Conservation (phyloP, 2,329 filamentous ascomycete species). For the Sporothrix schenckii region DNA sequence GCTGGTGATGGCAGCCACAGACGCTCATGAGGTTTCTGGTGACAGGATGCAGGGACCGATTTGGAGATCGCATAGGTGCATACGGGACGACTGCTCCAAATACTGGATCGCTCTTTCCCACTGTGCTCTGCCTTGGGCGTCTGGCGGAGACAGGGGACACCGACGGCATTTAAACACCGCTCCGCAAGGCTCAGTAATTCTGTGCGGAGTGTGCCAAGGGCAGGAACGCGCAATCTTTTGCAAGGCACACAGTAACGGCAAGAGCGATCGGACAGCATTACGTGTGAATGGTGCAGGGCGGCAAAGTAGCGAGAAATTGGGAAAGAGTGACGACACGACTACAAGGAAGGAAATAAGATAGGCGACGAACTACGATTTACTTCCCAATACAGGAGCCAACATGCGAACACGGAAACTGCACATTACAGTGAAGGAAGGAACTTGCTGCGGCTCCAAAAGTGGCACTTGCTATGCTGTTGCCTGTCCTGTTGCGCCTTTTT, state of each 20-base stretch:
- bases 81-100: not conserved
- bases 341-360: not conserved
- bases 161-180: constrained; percentile 8
- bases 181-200: constrained; percentile 6
- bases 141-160: not conserved
- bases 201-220: constrained; percentile 5
- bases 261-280: not conserved
- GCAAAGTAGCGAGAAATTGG: not conserved
- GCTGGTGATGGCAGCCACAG: not conserved
- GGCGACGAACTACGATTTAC: not conserved
- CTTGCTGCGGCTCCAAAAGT: not conserved
- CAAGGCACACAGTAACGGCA: constrained; percentile 17
- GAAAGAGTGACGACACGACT: not conserved
- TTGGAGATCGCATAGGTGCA: constrained; percentile 17
- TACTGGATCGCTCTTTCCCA: not conserved
- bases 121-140: constrained; percentile 8
- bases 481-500: not conserved
- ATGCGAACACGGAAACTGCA: constrained; percentile 1
- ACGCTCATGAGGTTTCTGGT: not conserved
- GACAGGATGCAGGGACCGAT: not conserved
- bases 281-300: not conserved
- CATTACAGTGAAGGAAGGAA: not conserved
- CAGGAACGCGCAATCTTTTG: constrained; percentile 4
- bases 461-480: not conserved
- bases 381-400: not conserved